Base-by-base conservation (phyloP, 2,329 filamentous ascomycete species). In the Diaporthe destruens region DNA sequence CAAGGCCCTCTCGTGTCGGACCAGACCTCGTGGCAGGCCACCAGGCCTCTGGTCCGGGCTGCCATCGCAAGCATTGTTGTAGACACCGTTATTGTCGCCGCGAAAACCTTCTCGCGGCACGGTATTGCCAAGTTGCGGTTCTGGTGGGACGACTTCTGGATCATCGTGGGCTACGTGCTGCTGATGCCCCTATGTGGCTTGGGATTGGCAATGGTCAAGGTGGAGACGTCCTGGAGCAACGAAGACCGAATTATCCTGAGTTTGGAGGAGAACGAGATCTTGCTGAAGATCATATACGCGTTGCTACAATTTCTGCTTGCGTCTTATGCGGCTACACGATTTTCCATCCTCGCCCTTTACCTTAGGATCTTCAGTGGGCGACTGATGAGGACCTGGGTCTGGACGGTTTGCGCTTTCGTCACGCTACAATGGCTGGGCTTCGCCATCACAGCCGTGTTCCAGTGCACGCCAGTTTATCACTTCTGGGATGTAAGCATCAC, bases 131-230 rank as follows among this genome's bases (percentile, higher is more conserved):
- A 69, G 32, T 23, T 74, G 14, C 56, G 49, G 7, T 74, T 74
- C 29, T 74, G 72, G 72, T 74, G 72, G 72, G 72, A 74, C 25
- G 72, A 74, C 51, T 74, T 74, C 25, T 74, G 72, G 72, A 72
- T 74, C 36, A 51, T 74, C 34, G 49, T 65, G 49, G 72, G 55
- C 39, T 74, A 69, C 16, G 12, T 29, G 9, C n/a, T 72, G 23
- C 51, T 74, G n/a, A 69, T 74, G 49, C 72, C 72, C 6, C 69
- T 74, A 44, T 74, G 72, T 36, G 69, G 29, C 34, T 61, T 74
- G 32, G 72, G 69, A 1, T 32, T 74, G n/a, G 55, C 36, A 7
- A 72, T 74, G 72, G 63, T 36, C 18, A 25, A 63, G 14, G 56
- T 72, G 9, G 72, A 74, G 23, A 47, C 54, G 14, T n/a, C 39